Evolutionary conservation across 495 filamentous ascomycete genomes (phyloP), one percentile per base, ranked within the genome.

Genomic region (Margaritispora aquatica): DNA sequence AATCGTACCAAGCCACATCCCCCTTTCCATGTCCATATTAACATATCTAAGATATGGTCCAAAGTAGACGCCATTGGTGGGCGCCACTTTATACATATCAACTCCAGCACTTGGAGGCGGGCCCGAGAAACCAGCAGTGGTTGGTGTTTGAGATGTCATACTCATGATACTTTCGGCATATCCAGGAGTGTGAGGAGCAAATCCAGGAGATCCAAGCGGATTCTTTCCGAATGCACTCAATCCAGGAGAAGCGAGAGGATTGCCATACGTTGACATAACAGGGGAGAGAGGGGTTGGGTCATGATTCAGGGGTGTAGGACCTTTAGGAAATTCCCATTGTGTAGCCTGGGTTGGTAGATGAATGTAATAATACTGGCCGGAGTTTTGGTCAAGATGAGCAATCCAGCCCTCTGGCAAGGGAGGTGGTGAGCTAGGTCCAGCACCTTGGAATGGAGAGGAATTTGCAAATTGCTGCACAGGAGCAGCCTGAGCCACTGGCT

Each of bases 351-450:
- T 92, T 10, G 94, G 87, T 19, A 98, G 80, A 70, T 98, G 95
- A 62, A 98, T 98, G 69, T 98, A 98, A 69, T 98, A 98, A 70
- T 97, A 98, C 68, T 97, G 94, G 7, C 95, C 94, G 2, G 92
- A 96, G 67, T 86, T 96, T 41, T 88, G 88, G 68, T 98, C 94
- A 7, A 97, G 78, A 67, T 97, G 95, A 13, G 95, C 92, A 69
- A 97, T 97, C 94, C 94, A 98, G 10, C 95, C 94, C 69, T 97
- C 95, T 15, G 94, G 94, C 11, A 98, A 79, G 13, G 92, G 94
- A 7, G 94, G 95, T 10, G 92, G 94, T 24, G 88, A 90, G 26
- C 85, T 80, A 26, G 89, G 89, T 10, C 87, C 84, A 31, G 85
- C 75, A 5, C 79, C 81, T 51, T 73, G 71, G 63, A 74, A 66